Conservation (phyloP, 2,329 filamentous ascomycete genomes). For the Aciculosporium take region DNA sequence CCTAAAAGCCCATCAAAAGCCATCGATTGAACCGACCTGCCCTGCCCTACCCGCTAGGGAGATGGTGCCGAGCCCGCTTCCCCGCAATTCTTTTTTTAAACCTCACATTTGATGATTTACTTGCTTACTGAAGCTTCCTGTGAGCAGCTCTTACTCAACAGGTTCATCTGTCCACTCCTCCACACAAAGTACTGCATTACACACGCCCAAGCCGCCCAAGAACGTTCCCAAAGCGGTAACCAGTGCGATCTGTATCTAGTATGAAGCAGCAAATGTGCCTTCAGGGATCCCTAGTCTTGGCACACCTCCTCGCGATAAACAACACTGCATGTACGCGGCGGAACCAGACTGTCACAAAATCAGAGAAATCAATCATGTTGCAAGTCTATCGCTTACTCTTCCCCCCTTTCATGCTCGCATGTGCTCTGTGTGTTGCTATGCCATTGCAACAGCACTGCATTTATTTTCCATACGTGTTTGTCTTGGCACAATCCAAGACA, state of each 20-base stretch:
- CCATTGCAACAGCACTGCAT: neutral
- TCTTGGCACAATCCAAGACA: neutral
- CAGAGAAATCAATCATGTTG: neutral
- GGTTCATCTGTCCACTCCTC: neutral
- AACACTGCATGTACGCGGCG: neutral
- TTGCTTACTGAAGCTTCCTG: too few species aligned
- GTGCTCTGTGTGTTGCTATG: neutral
- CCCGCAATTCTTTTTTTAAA: too few species aligned
- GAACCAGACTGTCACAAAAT: neutral
- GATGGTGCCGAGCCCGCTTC: too few species aligned
- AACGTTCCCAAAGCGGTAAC: conserved; percentile 4
- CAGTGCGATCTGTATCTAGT: conserved; percentile 3
- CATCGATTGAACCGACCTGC: too few species aligned
- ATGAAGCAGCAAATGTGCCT: neutral
- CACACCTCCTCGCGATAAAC: neutral
- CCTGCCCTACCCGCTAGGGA: too few species aligned
- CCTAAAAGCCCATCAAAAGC: too few species aligned
- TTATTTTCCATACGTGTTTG: neutral
- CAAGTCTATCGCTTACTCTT: neutral
- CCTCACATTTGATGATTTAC: too few species aligned
- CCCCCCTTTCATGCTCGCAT: neutral
- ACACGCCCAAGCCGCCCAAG: neutral
- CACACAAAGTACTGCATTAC: too few species aligned
- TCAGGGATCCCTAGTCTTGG: neutral
- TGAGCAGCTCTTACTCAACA: neutral